Percentiles rank a stretch among this genome's conserved stretches.
Conservation (phyloP, 192 early-diverging fungal genomes). For the Coemansia sp. region DNA sequence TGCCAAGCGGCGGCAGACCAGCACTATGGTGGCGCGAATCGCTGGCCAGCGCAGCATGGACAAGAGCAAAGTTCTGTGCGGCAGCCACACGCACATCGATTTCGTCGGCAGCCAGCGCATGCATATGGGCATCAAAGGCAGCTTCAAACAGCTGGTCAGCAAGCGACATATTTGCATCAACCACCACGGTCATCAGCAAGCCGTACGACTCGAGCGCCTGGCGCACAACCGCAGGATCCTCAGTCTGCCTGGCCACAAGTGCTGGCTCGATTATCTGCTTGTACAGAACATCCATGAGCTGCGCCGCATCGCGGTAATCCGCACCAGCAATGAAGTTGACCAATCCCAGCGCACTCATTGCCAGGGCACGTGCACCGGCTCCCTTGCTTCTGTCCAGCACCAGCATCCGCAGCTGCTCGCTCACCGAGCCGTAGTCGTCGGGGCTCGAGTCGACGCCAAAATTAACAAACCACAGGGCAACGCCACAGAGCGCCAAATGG, state of each 20-base stretch:
- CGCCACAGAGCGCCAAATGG: constrained; percentile 26
- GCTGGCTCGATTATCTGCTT: constrained; percentile 9
- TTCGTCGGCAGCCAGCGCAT: constrained; percentile 56
- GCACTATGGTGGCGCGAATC: neutral
- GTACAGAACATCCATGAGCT: constrained; percentile 16
- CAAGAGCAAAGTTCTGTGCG: constrained; percentile 73
- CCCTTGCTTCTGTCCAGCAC: constrained; percentile 5
- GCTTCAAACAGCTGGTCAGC: constrained; percentile 34
- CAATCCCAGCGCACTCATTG: constrained; percentile 28
- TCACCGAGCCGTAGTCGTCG: constrained; percentile 15
- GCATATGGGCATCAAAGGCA: constrained; percentile 45
- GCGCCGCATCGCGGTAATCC: constrained; percentile 34
- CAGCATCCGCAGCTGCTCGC: constrained; percentile 17
- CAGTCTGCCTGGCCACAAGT: neutral
- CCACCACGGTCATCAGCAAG: constrained; percentile 32
- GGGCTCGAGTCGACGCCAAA: constrained; percentile 32
- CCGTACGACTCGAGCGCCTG: constrained; percentile 40
- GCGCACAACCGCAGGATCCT: constrained; percentile 10
- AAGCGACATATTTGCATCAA: constrained; percentile 15
- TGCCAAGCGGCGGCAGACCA: neutral
- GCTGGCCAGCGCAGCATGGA: constrained; percentile 59
- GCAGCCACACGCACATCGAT: constrained; percentile 67
- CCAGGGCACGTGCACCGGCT: constrained; percentile 16
- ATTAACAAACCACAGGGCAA: constrained; percentile 45
- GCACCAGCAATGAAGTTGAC: constrained; percentile 42